A percentile compares a stretch with the other conserved stretches of the same genome.
These are phyloP conservation scores for Chaetomiaceae sp. DNA, from an alignment of 2,329 filamentous ascomycete species.

Conservation along the genomic window DNA sequence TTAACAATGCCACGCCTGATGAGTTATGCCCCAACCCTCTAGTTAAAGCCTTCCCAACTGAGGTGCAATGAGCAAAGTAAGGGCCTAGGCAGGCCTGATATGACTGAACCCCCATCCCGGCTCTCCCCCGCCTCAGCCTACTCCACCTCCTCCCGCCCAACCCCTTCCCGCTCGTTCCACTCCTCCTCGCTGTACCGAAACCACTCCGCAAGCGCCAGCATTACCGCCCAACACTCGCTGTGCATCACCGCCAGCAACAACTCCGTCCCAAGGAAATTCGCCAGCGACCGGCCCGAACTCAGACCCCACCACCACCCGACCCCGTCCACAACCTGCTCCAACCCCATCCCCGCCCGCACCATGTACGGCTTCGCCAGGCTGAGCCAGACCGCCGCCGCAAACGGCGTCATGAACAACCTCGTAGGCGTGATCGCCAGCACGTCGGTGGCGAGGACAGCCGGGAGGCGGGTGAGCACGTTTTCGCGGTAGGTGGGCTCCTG, in stretches of 20 bases:
- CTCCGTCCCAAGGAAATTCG: slow-evolving; percentile 46
- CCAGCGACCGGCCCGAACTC: slow-evolving; percentile 37
- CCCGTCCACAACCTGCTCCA: slow-evolving; percentile 34
- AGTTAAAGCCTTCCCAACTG: no score
- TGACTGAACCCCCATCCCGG: background rate
- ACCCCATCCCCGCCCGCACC: slow-evolving; percentile 33
- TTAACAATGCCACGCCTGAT: background rate
- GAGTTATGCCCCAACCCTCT: slow-evolving; percentile 3
- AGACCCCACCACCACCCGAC: slow-evolving; percentile 34
- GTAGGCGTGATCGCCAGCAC: slow-evolving; percentile 43
- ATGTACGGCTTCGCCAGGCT: slow-evolving; percentile 40
- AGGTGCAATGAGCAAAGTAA: no score
- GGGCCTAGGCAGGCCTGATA: no score
- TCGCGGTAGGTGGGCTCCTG: slow-evolving; percentile 30
- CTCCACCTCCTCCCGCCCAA: background rate
- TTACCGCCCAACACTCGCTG: slow-evolving; percentile 43
- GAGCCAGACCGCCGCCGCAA: slow-evolving; percentile 45
- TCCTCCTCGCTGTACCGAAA: slow-evolving; percentile 25
- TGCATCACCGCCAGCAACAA: slow-evolving; percentile 42
- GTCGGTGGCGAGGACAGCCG: slow-evolving; percentile 44
- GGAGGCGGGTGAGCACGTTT: slow-evolving; percentile 49
- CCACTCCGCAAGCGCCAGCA: slow-evolving; percentile 32
- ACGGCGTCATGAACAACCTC: slow-evolving; percentile 42
- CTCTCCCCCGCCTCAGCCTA: background rate
- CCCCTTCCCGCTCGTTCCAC: slow-evolving; percentile 21